Conservation (phyloP, 2,329 filamentous ascomycete genomes). For the Penicillium vulpinum region DNA sequence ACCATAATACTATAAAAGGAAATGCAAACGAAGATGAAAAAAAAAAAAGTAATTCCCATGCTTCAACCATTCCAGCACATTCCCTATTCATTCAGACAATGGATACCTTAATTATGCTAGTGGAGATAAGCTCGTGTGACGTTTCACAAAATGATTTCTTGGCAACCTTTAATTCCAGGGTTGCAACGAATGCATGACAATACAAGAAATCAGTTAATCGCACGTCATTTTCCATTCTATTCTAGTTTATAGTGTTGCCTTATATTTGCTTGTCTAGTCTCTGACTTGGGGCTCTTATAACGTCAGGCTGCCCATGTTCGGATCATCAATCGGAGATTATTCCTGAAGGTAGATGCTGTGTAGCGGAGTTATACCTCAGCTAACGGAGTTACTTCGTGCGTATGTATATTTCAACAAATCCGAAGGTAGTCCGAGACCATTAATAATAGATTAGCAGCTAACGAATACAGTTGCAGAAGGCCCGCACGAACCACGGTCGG, state of each 20-base stretch:
- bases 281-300: neutral
- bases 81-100: constrained; percentile 15
- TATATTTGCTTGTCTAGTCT: neutral
- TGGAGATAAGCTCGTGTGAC: constrained; percentile 42
- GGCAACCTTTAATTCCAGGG: constrained; percentile 34
- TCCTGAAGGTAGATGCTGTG: neutral
- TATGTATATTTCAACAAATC: neutral
- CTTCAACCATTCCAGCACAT: constrained; percentile 6
- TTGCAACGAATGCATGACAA: constrained; percentile 30
- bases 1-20: neutral
- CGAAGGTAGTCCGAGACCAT: neutral
- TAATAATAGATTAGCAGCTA: neutral
- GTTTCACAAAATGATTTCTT: constrained; percentile 35
- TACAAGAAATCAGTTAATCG: constrained; percentile 21
- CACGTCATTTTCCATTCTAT: neutral
- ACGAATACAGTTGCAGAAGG: constrained; percentile 7
- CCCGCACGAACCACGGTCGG: constrained; percentile 19
- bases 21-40: neutral
- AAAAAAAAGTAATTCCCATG: neutral
- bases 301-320: neutral
- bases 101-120: constrained; percentile 37
- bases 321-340: constrained; percentile 9
- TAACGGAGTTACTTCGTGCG: too few species aligned
- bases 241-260: neutral
- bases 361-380: neutral